These are phyloP conservation scores for Arctium lappa DNA, from an alignment of 129 eudicot genomes.

Conservation along the genomic window DNA sequence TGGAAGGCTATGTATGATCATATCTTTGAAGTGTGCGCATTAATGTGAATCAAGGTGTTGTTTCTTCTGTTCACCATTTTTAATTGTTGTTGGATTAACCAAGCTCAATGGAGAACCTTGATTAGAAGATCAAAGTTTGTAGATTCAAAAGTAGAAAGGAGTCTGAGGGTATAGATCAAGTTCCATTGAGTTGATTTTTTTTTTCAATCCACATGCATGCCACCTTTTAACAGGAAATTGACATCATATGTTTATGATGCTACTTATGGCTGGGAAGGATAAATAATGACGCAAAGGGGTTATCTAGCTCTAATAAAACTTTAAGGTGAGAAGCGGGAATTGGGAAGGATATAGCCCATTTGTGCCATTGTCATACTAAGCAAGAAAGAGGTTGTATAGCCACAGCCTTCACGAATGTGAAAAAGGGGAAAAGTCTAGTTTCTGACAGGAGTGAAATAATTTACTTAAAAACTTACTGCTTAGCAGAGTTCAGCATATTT, in stretches of 20 bases:
- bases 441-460: neutral
- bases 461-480: neutral
- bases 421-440: neutral
- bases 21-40: neutral
- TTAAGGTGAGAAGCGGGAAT: neutral
- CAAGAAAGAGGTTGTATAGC: neutral
- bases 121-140: conserved; percentile 1
- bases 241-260: neutral
- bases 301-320: neutral
- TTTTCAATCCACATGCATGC: neutral
- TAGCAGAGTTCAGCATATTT: neutral
- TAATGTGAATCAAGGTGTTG: neutral
- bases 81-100: neutral
- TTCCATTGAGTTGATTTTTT: neutral
- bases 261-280: neutral
- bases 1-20: neutral
- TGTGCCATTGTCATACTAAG: neutral
- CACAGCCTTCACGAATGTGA: neutral
- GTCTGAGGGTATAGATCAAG: neutral
- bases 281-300: neutral
- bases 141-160: conserved; percentile 5
- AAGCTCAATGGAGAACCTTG: neutral
- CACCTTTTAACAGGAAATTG: neutral
- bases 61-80: neutral
- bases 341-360: neutral